A percentile compares a stretch with the other conserved stretches of the same genome.
Evolutionary conservation across 75 land plant species (phyloP).

Genomic region (Sequoiadendron giganteum): DNA sequence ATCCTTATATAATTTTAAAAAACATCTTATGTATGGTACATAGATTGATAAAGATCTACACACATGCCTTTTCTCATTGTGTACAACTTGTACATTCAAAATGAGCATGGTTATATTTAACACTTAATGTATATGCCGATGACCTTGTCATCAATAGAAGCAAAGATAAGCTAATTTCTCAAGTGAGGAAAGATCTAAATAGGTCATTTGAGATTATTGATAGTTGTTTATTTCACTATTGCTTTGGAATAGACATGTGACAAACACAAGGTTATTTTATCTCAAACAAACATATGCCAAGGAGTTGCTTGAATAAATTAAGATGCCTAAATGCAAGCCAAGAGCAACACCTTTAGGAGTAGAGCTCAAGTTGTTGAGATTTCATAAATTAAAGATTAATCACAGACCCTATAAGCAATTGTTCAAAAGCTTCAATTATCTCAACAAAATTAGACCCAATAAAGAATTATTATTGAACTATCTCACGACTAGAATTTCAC

Average conservation of each 20-base stretch:
- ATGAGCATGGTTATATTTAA: not conserved
- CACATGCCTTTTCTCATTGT: not conserved
- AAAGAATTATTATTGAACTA: not conserved
- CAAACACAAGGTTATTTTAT: no score
- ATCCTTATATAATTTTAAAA: not conserved
- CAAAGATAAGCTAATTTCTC: not conserved
- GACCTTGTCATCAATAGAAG: not conserved
- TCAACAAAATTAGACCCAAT: no score
- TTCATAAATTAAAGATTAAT: not conserved
- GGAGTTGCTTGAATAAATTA: not conserved
- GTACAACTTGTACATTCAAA: not conserved
- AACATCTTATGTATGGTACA: not conserved
- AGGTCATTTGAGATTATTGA: not conserved
- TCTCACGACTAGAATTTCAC: not conserved
- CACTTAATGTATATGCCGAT: not conserved
- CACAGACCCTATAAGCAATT: not conserved
- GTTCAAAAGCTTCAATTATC: not conserved
- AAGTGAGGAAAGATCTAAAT: not conserved
- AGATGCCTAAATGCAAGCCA: not conserved
- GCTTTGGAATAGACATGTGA: no score
- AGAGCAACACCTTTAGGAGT: not conserved
- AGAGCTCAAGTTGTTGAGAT: not conserved
- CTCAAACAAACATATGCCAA: not conserved
- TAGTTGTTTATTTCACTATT: no score
- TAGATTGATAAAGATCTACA: not conserved